Percentiles rank a stretch among this genome's conserved stretches.
Evolutionary conservation across 2,329 filamentous ascomycete species (phyloP).

Genomic region (Trichoderma lentiforme): DNA sequence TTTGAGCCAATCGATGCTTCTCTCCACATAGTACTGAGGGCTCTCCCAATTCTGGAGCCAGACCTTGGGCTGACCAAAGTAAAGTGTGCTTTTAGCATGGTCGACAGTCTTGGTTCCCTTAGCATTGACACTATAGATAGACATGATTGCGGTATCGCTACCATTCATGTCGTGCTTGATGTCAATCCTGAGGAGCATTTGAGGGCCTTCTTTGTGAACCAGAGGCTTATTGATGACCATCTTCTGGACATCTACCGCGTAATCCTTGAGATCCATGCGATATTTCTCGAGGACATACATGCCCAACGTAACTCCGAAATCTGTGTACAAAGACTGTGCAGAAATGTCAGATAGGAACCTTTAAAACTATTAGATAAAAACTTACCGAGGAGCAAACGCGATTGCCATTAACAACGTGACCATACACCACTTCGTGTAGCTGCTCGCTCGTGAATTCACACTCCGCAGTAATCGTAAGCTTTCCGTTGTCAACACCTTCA

Average conservation of each 20-base stretch:
- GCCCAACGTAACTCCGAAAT: slow-evolving; percentile 63
- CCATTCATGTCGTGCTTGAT: background rate
- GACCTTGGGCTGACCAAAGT: slow-evolving; percentile 15
- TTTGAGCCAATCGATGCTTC: slow-evolving; percentile 15
- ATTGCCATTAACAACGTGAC: slow-evolving; percentile 66
- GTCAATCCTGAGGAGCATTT: slow-evolving; percentile 1
- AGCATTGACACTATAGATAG: slow-evolving; percentile 20
- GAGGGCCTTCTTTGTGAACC: slow-evolving; percentile 1
- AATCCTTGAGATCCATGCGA: slow-evolving; percentile 1
- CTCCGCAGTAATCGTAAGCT: slow-evolving; percentile 58
- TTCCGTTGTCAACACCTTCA: background rate
- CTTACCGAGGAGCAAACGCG: slow-evolving; percentile 58
- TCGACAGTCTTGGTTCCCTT: slow-evolving; percentile 33
- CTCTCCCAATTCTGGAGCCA: slow-evolving; percentile 11
- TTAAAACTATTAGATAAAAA: slow-evolving; percentile 25
- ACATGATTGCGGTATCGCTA: background rate
- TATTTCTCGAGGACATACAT: slow-evolving; percentile 42
- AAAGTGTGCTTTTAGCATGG: slow-evolving; percentile 16
- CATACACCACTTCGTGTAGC: slow-evolving; percentile 56
- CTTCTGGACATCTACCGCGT: slow-evolving; percentile 39
- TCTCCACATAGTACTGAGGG: slow-evolving; percentile 8
- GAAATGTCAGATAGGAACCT: background rate
- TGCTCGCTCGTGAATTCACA: slow-evolving; percentile 64
- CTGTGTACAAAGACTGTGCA: slow-evolving; percentile 44
- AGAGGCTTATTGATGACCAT: slow-evolving; percentile 38